Evolutionary conservation across 108 stramenopile genomes (phyloP), one percentile per base, ranked within the genome.

Genomic region (Discostella pseudostelligera): DNA sequence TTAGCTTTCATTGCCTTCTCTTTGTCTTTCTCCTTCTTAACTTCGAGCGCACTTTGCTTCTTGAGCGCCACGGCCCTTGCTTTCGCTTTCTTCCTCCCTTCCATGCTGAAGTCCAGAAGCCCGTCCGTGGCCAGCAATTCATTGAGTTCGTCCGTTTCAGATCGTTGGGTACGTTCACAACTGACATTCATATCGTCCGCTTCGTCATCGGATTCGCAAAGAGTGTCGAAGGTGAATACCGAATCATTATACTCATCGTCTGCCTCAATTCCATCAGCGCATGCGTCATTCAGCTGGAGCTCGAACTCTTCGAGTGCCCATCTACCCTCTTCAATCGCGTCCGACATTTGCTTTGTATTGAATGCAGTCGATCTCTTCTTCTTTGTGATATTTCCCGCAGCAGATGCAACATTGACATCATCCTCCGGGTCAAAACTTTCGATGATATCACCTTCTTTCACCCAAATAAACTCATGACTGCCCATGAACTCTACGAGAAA

Each of bases 401-500:
- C 68, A 19, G 60, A 10, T 25, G 65, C 69, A 25, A 72, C 57
- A 55, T 93, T 88, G 22, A 85, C 84, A 57, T 94, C 93, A 16
- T 90, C 83, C 2, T 82, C 76, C 8, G 93, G 83, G 67, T 91
- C 86, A 64, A 90, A 94, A 13, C 78, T 85, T 51, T 94, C 93
- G 4, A 87, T 77, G 56, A 94, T 94, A 29, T 90, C 93, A 42
- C 83, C 69, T 62, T 94, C 93, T 28, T 79, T 66, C 0, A 90
- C 88, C 93, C 93, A 94, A 54, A 90, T 90, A 55, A 94, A 94
- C 67, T 90, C 89, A 65, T 94, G 93, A 16, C 85, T 87, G 6
- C 93, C 93, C 56, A 94, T 79, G 64, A 94, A 94, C 63, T 94
- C 93, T 39, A 90, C 89, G 28, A 94, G 68, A 62, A 94, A 94